phyloP scores from a whole-genome alignment of 2,329 filamentous ascomycete genomes.

The Sordariomycetes sp. region DNA sequence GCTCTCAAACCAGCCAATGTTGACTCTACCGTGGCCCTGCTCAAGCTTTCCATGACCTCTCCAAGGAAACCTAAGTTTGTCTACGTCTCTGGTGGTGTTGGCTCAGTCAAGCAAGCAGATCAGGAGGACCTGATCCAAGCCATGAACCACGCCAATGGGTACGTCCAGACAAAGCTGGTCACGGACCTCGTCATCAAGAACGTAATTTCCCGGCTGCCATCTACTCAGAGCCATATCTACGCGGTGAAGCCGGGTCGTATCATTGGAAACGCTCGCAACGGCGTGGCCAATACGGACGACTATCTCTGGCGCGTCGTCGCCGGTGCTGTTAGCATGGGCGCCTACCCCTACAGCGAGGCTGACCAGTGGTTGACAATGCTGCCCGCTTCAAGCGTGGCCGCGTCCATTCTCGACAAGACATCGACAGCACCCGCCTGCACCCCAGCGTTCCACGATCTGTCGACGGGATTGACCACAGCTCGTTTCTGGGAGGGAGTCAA shows the following conservation, averaged over 20 bases:
- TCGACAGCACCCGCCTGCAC: too few relatives aligned
- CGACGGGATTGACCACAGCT: too few relatives aligned
- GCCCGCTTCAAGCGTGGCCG: constrained; percentile 9
- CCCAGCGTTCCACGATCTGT: too few relatives aligned
- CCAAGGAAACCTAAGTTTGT: constrained; percentile 10
- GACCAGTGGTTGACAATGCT: constrained; percentile 9
- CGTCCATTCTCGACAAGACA: constrained; percentile 4
- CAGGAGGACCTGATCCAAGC: not conserved
- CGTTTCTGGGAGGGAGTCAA: too few relatives aligned
- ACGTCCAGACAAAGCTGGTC: constrained; percentile 14
- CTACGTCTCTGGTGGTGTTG: constrained; percentile 13
- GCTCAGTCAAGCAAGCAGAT: not conserved
- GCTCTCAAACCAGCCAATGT: constrained; percentile 63
- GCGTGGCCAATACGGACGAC: constrained; percentile 13
- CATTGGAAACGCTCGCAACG: constrained; percentile 7
- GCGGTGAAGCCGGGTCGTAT: constrained; percentile 13
- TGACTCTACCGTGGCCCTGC: not conserved
- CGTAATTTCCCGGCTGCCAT: not conserved
- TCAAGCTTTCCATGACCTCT: constrained; percentile 4
- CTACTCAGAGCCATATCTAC: constrained; percentile 6
- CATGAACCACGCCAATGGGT: constrained; percentile 7
- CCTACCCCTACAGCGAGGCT: constrained; percentile 5
- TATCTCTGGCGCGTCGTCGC: constrained; percentile 11
- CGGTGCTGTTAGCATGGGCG: constrained; percentile 6
- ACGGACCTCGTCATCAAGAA: constrained; percentile 10